phyloP scores from a whole-genome alignment of 2,329 filamentous ascomycete species.

The Ophiobolus disseminans region DNA sequence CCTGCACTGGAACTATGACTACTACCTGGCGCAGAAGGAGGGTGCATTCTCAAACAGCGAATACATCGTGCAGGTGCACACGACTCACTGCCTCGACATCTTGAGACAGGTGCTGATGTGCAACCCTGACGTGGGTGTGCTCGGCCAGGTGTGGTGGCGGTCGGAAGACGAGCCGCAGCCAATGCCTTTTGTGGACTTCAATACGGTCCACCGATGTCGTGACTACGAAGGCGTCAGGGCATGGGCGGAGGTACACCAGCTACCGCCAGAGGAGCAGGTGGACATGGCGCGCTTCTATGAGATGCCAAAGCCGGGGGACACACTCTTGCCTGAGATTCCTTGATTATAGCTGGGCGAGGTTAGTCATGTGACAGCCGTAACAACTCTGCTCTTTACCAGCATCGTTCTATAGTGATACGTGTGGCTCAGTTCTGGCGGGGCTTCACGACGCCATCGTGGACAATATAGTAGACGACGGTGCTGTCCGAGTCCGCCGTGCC shows the following conservation, averaged over 20 bases:
- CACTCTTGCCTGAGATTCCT: conserved; percentile 37
- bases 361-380: conserved; percentile 8
- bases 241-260: conserved; percentile 64
- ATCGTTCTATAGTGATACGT: background rate
- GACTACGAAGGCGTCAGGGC: conserved; percentile 61
- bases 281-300: conserved; percentile 53
- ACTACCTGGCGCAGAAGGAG: conserved; percentile 59
- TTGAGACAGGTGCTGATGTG: conserved; percentile 70
- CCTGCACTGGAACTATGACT: conserved; percentile 65
- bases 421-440: conserved; percentile 74
- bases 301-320: conserved; percentile 47
- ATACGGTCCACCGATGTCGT: conserved; percentile 65
- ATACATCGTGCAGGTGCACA: conserved; percentile 61
- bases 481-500: conserved; percentile 80
- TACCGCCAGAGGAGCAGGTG: conserved; percentile 50
- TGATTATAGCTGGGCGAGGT: conserved; percentile 21
- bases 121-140: conserved; percentile 64
- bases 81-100: conserved; percentile 67
- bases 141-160: conserved; percentile 68
- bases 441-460: conserved; percentile 87
- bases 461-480: conserved; percentile 82
- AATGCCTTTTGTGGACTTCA: conserved; percentile 67
- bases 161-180: conserved; percentile 51
- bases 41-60: conserved; percentile 65
- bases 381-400: background rate